These are phyloP conservation scores for Phytophthora sp. DNA, from an alignment of 352 stramenopile species.

Conservation along the genomic window DNA sequence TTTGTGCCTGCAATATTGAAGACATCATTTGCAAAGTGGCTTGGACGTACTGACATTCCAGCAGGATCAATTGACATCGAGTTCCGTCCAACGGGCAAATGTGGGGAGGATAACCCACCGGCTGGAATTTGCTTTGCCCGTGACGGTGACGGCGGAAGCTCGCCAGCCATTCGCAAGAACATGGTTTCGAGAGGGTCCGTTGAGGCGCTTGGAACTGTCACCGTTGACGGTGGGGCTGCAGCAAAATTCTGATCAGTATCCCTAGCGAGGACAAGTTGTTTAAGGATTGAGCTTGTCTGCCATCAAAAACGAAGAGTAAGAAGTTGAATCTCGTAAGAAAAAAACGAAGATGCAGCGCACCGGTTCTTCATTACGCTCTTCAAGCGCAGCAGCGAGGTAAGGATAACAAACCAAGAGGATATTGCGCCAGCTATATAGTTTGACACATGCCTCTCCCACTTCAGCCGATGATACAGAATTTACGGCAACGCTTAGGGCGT, in stretches of 20 bases:
- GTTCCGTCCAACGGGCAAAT: slow-evolving; percentile 6
- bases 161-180: slow-evolving; percentile 21
- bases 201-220: background rate
- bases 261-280: slow-evolving; percentile 10
- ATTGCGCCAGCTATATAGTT: slow-evolving; percentile 48
- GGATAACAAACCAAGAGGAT: slow-evolving; percentile 47
- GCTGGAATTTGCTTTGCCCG: background rate
- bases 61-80: slow-evolving; percentile 5
- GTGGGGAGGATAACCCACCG: slow-evolving; percentile 1
- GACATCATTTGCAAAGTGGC: background rate
- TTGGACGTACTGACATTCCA: background rate
- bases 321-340: background rate
- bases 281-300: slow-evolving; percentile 16
- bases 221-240: background rate
- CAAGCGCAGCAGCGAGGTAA: slow-evolving; percentile 21
- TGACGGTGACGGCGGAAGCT: background rate
- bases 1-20: background rate
- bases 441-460: background rate
- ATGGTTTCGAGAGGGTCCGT: slow-evolving; percentile 20
- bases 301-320: background rate
- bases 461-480: background rate
- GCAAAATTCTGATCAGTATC: background rate
- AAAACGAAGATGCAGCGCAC: slow-evolving; percentile 1
- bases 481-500: slow-evolving; percentile 6
- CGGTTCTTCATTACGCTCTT: slow-evolving; percentile 26